Evolutionary conservation across 257 asterid species (phyloP), one percentile per base, ranked within the genome.

Genomic region (Solanum pennellii): DNA sequence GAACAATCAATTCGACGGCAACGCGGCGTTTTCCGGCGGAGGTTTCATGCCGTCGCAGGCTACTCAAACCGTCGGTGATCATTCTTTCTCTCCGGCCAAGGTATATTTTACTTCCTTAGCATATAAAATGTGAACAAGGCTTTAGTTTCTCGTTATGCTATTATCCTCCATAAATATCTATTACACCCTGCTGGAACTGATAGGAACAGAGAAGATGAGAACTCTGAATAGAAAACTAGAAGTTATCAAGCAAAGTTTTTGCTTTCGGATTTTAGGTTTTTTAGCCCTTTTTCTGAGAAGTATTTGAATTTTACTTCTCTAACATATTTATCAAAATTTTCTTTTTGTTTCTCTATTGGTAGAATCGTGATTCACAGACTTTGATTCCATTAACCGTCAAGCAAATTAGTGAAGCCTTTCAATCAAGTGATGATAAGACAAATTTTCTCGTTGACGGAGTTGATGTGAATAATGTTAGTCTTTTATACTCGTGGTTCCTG

Each of bases 11-110:
- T 97, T 97, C 89, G 98, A 95, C 69, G 95, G 98, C 72, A 93
- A 92, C 95, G 98, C 98, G 56, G 98, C 98, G 91, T 97, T 97
- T 92, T 91, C 98, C 76, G 99, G 99, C 90, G 98, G 97, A 25
- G 99, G 99, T 69, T 97, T 95, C 89, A 97, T 97, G 98, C 98
- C 98, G 18, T 95, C 99, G 74, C 98, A 95, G 93, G 92, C 98
- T 33, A 97, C 98, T 60, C 98, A 93, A 88, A 90, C 95, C 68
- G 91, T 94, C 52, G 91, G 91, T 23, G 98, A 95, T 62, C 90
- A 93, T 71, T 87, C 89, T 31, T 92, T 91, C 89, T 90, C 96
- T 80, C 91, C 97, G 21, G 93, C 95, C 23, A 95, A 93, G 97
- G 99, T 95, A 37, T 16, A 37, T 42, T 37, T 0, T 44, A 41